Evolutionary conservation across 352 stramenopile genomes (phyloP).

Genomic region (Globisporangium okanoganense): DNA sequence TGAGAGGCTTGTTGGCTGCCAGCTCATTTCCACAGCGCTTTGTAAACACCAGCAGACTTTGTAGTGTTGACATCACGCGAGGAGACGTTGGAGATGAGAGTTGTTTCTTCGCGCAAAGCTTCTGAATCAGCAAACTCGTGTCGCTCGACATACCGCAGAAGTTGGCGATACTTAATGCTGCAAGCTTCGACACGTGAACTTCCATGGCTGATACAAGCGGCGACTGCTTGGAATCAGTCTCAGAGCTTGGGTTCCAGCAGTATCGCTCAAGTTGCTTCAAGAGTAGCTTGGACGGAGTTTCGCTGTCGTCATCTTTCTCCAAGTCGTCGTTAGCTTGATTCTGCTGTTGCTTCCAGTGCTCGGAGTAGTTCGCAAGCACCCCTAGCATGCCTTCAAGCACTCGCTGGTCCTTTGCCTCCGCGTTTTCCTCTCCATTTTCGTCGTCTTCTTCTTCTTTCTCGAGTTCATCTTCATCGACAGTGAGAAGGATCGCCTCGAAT

Average conservation of each 20-base stretch:
- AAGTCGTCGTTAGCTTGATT: slow-evolving; percentile 14
- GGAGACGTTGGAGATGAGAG: slow-evolving; percentile 21
- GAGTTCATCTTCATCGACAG: slow-evolving; percentile 7
- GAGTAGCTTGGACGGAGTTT: slow-evolving; percentile 27
- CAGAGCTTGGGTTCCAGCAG: slow-evolving; percentile 31
- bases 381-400: slow-evolving; percentile 49
- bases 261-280: slow-evolving; percentile 42
- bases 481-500: slow-evolving; percentile 44
- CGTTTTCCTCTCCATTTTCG: slow-evolving; percentile 34
- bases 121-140: slow-evolving; percentile 31
- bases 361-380: slow-evolving; percentile 52
- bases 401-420: slow-evolving; percentile 29
- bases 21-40: slow-evolving; percentile 46
- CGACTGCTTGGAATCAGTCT: slow-evolving; percentile 20
- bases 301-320: slow-evolving; percentile 19
- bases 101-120: slow-evolving; percentile 52
- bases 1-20: slow-evolving; percentile 17
- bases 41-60: slow-evolving; percentile 59
- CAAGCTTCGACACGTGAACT: slow-evolving; percentile 45
- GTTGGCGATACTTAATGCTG: slow-evolving; percentile 43
- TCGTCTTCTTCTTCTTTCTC: slow-evolving; percentile 15
- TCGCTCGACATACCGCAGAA: slow-evolving; percentile 38
- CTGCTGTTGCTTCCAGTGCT: slow-evolving; percentile 31
- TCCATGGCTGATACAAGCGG: slow-evolving; percentile 27
- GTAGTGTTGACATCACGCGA: slow-evolving; percentile 31